A percentile compares a stretch with the other conserved stretches of the same genome.
phyloP scores from a whole-genome alignment of 441 rosid species.

The Geranium incanum region DNA sequence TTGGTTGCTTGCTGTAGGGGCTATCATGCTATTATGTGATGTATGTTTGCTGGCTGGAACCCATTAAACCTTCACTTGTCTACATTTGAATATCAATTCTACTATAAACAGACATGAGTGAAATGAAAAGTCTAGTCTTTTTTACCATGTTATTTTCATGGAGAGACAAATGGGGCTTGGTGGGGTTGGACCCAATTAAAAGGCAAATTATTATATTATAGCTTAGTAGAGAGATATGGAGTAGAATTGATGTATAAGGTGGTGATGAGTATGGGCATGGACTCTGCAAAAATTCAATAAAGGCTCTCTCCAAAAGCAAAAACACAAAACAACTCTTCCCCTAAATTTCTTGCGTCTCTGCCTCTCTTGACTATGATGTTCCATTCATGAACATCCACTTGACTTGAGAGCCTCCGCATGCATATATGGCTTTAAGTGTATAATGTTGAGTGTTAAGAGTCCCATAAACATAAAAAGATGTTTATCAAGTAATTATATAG shows the following conservation, averaged over 20 bases:
- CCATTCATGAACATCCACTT: slow-evolving; percentile 15
- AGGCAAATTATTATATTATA: not conserved
- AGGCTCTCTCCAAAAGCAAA: slow-evolving; percentile 17
- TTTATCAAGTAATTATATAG: too few species aligned
- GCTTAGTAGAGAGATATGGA: not conserved
- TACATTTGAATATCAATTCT: too few species aligned
- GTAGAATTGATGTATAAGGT: slow-evolving; percentile 6
- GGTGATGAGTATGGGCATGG: slow-evolving; percentile 13
- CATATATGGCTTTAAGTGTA: not conserved
- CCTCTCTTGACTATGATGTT: slow-evolving; percentile 12
- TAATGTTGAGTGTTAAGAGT: too few species aligned
- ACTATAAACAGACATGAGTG: not conserved
- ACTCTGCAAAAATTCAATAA: not conserved
- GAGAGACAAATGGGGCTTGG: not conserved
- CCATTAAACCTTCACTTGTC: too few species aligned
- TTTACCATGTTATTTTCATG: slow-evolving; percentile 3
- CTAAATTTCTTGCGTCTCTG: slow-evolving; percentile 20
- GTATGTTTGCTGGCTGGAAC: too few species aligned
- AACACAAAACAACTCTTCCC: not conserved
- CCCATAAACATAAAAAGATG: too few species aligned
- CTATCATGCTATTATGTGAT: too few species aligned
- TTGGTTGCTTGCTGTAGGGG: too few species aligned
- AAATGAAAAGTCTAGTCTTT: slow-evolving; percentile 11
- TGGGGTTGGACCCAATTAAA: not conserved
- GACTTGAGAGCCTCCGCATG: not conserved